Evolutionary conservation across 257 asterid genomes (phyloP).

Genomic region (Coffea canephora): DNA sequence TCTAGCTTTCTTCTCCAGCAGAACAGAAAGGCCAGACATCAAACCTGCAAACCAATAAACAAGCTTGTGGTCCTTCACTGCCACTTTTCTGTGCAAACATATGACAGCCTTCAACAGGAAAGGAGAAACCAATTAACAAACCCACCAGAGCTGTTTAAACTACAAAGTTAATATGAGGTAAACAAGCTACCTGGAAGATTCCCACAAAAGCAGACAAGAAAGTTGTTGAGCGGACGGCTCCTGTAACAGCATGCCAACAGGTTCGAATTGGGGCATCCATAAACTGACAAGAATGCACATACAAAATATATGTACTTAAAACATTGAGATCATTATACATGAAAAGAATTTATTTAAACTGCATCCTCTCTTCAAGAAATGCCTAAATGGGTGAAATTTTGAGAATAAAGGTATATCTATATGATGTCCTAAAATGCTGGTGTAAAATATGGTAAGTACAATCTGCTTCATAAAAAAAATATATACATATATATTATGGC

Average conservation of each 20-base stretch:
- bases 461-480: neutral
- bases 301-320: conserved; percentile 3
- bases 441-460: neutral
- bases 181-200: conserved; percentile 75
- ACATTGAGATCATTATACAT: neutral
- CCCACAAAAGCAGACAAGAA: conserved; percentile 98
- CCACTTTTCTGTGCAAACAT: conserved; percentile 87
- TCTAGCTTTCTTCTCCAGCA: conserved; percentile 93
- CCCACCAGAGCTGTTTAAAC: conserved; percentile 17
- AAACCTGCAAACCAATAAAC: conserved; percentile 95
- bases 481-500: neutral
- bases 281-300: conserved; percentile 48
- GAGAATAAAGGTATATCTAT: neutral
- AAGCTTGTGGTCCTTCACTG: conserved; percentile 91
- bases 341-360: neutral
- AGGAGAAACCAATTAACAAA: conserved; percentile 36
- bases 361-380: neutral
- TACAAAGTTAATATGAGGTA: conserved; percentile 14
- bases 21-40: conserved; percentile 80
- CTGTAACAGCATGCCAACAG: conserved; percentile 82
- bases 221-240: conserved; percentile 89
- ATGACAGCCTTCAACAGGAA: conserved; percentile 66
- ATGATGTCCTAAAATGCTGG: neutral
- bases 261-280: conserved; percentile 90
- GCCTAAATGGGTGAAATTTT: neutral